Evolutionary conservation across 257 asterid species (phyloP), one percentile per base, ranked within the genome.

Genomic region (Rauvolfia tetraphylla): DNA sequence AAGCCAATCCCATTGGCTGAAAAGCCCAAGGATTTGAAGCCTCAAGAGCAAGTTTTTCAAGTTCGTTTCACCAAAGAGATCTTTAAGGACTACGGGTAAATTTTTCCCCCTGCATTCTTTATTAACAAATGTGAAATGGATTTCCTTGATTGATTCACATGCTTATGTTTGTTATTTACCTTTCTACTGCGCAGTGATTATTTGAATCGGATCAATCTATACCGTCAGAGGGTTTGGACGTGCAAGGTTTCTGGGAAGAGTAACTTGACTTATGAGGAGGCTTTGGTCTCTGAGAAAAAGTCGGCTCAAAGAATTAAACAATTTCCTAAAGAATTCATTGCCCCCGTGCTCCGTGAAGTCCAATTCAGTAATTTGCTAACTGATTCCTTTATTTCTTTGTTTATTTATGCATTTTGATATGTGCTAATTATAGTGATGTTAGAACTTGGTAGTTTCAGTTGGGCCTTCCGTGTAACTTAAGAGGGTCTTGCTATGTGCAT

Each of bases 201-300:
- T 89, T 79, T 95, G 89, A 84, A 81, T 84, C 89, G 97, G 86
- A 86, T 85, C 68, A 89, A 91, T 79, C 80, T 95, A 44, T 95
- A 95, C 75, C 90, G 92, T 17, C 85, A 82, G 79, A 86, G 90
- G 81, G 81, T 89, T 51, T 95, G 99, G 99, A 89, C 95, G 10
- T 95, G 98, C 89, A 89, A 91, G 85, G 91, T 87, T 75, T 90
- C 98, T 20, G 98, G 98, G 82, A 95, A 88, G 91, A 81, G 78
- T 79, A 87, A 85, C 76, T 81, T 95, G 86, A 93, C 98, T 41
- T 95, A 91, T 76, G 99, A 93, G 83, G 98, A 95, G 86, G 97
- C 99, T 67, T 76, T 93, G 94, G 83, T 58, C 75, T 95, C 96
- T 1, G 99, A 93, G 87, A 91, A 84, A 71, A 85, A 81, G 46